Evolutionary conservation across 164 flowering plant species (phyloP), one percentile per base, ranked within the genome.

Genomic region (Liquidambar formosana): DNA sequence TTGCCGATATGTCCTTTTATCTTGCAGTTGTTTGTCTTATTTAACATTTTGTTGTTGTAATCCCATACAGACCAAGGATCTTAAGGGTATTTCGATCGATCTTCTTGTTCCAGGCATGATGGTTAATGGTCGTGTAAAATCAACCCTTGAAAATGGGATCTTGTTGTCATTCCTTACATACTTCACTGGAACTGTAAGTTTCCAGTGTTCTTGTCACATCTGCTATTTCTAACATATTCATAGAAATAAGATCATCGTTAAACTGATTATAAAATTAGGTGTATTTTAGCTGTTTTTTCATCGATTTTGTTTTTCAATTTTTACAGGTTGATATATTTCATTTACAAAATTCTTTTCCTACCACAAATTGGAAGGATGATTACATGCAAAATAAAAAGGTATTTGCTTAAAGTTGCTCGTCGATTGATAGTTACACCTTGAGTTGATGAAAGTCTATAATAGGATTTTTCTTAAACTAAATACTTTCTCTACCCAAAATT

Each of bases 91-190:
- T 28, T 90, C 99, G 54, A 78, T 96, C 48, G 95, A 92, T 83
- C 86, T 89, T 73, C 90, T 96, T 19, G 76, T 90, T 74, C 99
- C 99, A 59, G 99, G 99, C 68, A 93, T 92, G 99, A 78, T 93
- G 99, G 94, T 96, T 78, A 88, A 80, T 79, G 95, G 94, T 33
- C 86, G 85, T 71, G 94, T 92, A 28, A 80, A 77, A 63, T 80
- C 97, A 63, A 81, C 82, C 43, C 91, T 96, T 72, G 91, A 90
- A 57, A 96, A 96, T 85, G 99, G 99, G 66, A 72, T 93, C 57
- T 74, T 96, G 91, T 68, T 96, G 56, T 86, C 97, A 44, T 96
- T 96, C 65, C 91, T 96, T 19, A 93, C 94, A 46, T 92, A 90
- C 73, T 96, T 96, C 33, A 90, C 95, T 43, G 99, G 99, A 82